Conservation (phyloP, 257 asterid species). For the Solanum clarkiae region DNA sequence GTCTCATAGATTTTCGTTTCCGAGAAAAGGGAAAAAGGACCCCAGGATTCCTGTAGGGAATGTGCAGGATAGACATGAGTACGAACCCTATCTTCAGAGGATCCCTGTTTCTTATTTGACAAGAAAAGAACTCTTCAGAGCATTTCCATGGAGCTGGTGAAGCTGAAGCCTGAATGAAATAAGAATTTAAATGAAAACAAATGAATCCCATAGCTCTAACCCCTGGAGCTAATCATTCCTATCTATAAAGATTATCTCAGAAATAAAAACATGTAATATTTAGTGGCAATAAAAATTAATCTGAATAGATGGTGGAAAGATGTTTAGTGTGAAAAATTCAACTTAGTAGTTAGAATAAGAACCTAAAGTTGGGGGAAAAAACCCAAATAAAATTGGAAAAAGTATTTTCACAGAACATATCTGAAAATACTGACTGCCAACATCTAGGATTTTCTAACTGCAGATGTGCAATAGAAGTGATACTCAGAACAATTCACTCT, state of each 20-base stretch:
- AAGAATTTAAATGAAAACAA: background rate
- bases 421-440: background rate
- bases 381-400: background rate
- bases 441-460: background rate
- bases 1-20: background rate
- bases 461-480: background rate
- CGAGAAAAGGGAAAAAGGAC: background rate
- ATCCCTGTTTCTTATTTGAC: slow-evolving; percentile 67
- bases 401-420: background rate
- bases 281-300: background rate
- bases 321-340: background rate
- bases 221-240: background rate
- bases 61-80: slow-evolving; percentile 1
- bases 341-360: background rate
- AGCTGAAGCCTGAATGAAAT: slow-evolving; percentile 42
- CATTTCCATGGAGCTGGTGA: slow-evolving; percentile 98
- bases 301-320: background rate
- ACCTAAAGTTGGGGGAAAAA: background rate
- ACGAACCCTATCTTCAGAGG: slow-evolving; percentile 89
- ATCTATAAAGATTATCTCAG: background rate
- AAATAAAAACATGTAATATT: background rate
- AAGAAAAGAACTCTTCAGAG: slow-evolving; percentile 83
- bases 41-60: background rate
- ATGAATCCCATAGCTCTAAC: background rate
- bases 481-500: background rate